These are phyloP conservation scores for Zhuliangozyma parablackwelliae DNA, from an alignment of 1,139 yeast genomes.

Conservation along the genomic window DNA sequence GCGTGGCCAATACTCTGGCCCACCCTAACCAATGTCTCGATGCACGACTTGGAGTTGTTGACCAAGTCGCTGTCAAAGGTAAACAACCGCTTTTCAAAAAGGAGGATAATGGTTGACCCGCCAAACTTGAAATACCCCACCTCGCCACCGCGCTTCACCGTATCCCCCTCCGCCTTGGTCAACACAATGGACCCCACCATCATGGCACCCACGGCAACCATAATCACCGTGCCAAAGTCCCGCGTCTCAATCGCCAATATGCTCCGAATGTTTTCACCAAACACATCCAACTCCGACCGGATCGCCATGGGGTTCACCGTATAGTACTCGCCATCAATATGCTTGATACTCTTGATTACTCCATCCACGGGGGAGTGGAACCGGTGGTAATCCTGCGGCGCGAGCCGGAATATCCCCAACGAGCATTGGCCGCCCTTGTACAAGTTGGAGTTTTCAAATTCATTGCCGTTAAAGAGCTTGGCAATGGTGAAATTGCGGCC, in stretches of 20 bases:
- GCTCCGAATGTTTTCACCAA: conserved; percentile 84
- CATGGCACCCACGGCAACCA: conserved; percentile 94
- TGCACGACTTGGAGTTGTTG: conserved; percentile 59
- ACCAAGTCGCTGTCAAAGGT: conserved; percentile 71
- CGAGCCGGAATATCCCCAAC: conserved; percentile 77
- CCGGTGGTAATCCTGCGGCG: conserved; percentile 96
- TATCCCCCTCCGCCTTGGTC: conserved; percentile 60
- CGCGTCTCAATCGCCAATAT: conserved; percentile 71
- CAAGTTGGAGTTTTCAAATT: conserved; percentile 41
- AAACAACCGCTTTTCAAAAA: conserved; percentile 36
- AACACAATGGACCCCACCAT: conserved; percentile 92
- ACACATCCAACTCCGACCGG: conserved; percentile 82
- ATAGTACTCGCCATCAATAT: conserved; percentile 84
- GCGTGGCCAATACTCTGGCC: conserved; percentile 91
- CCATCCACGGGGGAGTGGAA: conserved; percentile 90
- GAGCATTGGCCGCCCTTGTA: conserved; percentile 44
- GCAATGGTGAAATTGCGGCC: conserved; percentile 72
- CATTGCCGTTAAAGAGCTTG: conserved; percentile 57
- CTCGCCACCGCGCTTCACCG: conserved; percentile 69
- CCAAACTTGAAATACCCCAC: conserved; percentile 95
- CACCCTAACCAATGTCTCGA: conserved; percentile 81
- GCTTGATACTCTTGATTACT: conserved; percentile 55
- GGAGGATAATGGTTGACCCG: conserved; percentile 76
- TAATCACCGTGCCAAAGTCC: conserved; percentile 69
- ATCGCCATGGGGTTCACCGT: conserved; percentile 98